Base-by-base conservation (phyloP, 148 eudicot genomes). In the Camellia sinensis region DNA sequence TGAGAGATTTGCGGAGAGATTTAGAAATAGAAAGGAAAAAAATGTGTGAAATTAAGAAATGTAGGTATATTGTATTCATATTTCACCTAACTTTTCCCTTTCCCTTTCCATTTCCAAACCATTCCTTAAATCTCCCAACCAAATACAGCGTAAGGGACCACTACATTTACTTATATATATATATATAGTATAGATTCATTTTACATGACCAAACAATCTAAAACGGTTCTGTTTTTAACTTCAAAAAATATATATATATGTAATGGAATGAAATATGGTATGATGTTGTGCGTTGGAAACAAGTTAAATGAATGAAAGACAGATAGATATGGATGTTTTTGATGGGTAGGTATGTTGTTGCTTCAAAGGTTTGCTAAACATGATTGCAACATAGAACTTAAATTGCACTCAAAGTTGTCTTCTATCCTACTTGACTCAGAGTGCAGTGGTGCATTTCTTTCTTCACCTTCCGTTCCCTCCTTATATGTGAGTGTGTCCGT, bases 321-420 rank as follows among this genome's bases (percentile, higher is more conserved):
- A 72, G 57, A 68, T 41, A 65, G 68, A 65, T 41, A 19, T 6
- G 1, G 68, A 65, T 41, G 52, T 10, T 18, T 53, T 44, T 11
- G 40, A 8, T 44, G 62, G 80, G 61, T 80, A 15, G 53, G 61
- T 76, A 60, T 46, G 60, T 86, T 85, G 88, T 86, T 85, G 88
- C 90, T 85, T 88, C 79, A 73, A 64, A 81, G 37, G 59, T 80
- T 66, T 71, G 52, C 46, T 1, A 82, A 88, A 46, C 76, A 82
- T 86, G 80, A 88, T 86, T 78, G 87, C 86, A 77, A 53, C 61
- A 79, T 37, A 73, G 50, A 17, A 82, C 88, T 81, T 88, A 66
- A 60, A 80, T 84, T 80, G 73, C 77, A 88, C 90, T 84, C 87
- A 66, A 88, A 77, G 80, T 80, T 29, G 43, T 43, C 65, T 48